phyloP scores from a whole-genome alignment of 257 asterid genomes.

The Voacanga thouarsii region DNA sequence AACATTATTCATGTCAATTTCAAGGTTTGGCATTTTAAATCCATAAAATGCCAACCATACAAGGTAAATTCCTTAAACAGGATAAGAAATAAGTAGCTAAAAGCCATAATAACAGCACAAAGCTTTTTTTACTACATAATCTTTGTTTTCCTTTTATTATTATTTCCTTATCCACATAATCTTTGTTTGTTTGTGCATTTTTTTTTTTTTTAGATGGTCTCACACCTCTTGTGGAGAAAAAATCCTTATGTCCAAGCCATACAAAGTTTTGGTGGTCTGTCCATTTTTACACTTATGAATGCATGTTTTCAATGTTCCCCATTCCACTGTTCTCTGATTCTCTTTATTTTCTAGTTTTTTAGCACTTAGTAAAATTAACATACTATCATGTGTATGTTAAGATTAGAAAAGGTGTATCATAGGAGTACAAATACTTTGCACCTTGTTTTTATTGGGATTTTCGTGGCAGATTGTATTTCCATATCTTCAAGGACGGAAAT shows the following conservation, averaged over 20 bases:
- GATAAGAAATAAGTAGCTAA: no score
- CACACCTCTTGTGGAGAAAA: neutral
- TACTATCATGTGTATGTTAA: neutral
- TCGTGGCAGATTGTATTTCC: neutral
- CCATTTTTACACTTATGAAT: neutral
- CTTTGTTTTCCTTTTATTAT: no score
- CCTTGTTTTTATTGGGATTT: neutral
- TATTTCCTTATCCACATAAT: no score
- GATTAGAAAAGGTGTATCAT: neutral
- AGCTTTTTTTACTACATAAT: no score
- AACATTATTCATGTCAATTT: no score
- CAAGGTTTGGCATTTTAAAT: no score
- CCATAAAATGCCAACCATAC: no score
- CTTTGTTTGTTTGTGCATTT: no score
- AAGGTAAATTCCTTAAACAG: no score
- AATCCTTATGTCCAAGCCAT: neutral
- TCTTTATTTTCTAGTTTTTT: neutral
- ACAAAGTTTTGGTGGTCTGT: neutral
- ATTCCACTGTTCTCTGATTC: neutral
- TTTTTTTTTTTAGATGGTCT: neutral
- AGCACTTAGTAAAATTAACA: neutral
- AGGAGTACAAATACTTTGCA: neutral
- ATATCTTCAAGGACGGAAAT: conserved; percentile 10
- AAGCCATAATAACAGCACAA: no score
- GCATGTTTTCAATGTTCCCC: neutral